Base-by-base conservation (phyloP, 768 basidiomycete species). In the Leccinum olivaceopallidum region DNA sequence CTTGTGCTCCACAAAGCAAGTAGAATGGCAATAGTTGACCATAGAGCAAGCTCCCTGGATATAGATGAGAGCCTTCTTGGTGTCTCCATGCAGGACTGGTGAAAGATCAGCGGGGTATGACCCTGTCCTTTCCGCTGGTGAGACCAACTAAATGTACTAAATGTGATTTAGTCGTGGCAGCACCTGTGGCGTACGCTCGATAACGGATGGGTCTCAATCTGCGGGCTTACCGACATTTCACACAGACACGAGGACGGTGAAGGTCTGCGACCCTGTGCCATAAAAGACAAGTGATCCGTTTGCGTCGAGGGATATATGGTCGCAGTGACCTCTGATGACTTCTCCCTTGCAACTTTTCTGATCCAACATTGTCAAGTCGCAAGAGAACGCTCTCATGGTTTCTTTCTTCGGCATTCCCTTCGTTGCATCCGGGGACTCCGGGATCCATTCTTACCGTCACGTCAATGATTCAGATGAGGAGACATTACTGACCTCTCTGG, bases 1-100 rank as follows among this genome's bases (percentile, higher is more conserved):
- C 10, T 53, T 34, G 64, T 32, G 7, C 68, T 69, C 68, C 68
- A 69, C 37, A 68, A 3, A 0, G 69, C 66, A 56, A 69, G 61
- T 22, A 69, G 42, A 42, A 65, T 28, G 2, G 61, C 63, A 7
- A 68, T 44, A 9, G 53, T 34, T 4, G 68, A 70, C 68, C 69
- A 69, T 50, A 69, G 61, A 51, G 53, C 57, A n/a, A 70, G 66
- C 54, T 70, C 69, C 60, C 60, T 50, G 20, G 64, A 51, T 12
- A 30, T 14, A 13, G 58, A 49, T 22, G 56, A 3, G 10, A n/a
- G 16, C 16, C 56, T 60, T 60, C 58, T 60, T 53, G n/a, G 48
- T 57, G 47, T 56, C 22, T 61, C 22, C 68, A 69, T 69, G 58
- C 20, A n/a, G 47, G 18, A 42, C 39, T 18, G 18, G 18, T 42